These are phyloP conservation scores for Austroboletus olivaceoglutinosus DNA, from an alignment of 1,284 basidiomycete species.

Conservation along the genomic window DNA sequence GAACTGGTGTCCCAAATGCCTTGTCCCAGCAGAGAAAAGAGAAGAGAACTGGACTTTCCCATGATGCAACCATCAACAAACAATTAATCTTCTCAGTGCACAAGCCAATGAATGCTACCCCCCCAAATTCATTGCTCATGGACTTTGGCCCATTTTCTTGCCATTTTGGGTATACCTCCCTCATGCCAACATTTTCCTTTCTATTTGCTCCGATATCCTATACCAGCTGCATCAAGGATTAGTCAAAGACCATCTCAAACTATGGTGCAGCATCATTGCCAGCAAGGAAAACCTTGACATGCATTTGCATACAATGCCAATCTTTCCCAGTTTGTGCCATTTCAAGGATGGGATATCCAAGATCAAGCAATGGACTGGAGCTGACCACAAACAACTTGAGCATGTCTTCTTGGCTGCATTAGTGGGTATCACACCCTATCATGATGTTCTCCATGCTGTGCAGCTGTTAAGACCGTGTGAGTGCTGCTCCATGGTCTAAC, in stretches of 20 bases:
- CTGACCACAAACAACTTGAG: not conserved
- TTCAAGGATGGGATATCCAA: not conserved
- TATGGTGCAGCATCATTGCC: not conserved
- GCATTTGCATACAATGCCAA: not conserved
- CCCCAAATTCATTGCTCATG: not conserved
- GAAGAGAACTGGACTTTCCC: not conserved
- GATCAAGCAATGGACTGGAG: not conserved
- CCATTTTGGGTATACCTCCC: not conserved
- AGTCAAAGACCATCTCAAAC: constrained; percentile 7
- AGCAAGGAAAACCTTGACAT: not conserved
- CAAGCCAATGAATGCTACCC: not conserved
- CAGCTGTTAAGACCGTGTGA: fast-evolving
- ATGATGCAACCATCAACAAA: not conserved
- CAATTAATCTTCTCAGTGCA: not conserved
- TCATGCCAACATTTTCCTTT: not conserved
- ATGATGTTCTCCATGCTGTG: not conserved
- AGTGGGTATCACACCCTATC: not conserved
- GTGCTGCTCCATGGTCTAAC: too few relatives aligned
- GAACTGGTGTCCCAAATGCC: constrained; percentile 18
- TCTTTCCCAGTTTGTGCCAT: not conserved
- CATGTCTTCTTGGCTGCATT: not conserved
- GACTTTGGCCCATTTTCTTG: not conserved
- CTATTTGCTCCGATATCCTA: not conserved
- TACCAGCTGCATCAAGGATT: constrained; percentile 3
- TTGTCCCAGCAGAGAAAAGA: not conserved